Evolutionary conservation across 352 stramenopile genomes (phyloP).

Genomic region (Phytophthora fragariaefolia): DNA sequence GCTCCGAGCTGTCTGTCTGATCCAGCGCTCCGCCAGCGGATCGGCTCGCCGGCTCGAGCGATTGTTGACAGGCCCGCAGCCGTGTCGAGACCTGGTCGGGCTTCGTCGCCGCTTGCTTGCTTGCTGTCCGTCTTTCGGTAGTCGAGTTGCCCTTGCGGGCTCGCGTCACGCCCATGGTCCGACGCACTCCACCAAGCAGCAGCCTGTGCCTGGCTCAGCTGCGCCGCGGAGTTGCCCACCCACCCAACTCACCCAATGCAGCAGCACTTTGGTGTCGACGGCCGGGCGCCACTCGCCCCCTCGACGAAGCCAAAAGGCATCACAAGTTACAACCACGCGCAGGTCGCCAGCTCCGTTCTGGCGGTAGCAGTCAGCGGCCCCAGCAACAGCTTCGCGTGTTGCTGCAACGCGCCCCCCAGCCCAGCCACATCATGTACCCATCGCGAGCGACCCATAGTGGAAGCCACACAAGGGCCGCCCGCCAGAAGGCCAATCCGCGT

Average conservation of each 20-base stretch:
- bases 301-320: too few species aligned
- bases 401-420: too few species aligned
- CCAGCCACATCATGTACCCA: not conserved
- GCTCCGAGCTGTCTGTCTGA: not conserved
- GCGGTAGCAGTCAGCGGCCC: too few species aligned
- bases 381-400: too few species aligned
- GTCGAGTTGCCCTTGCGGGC: not conserved
- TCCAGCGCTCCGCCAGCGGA: not conserved
- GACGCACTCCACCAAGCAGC: not conserved
- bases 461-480: not conserved
- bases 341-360: conserved; percentile 8
- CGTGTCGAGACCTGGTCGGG: not conserved
- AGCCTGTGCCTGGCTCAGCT: not conserved
- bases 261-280: not conserved
- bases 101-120: not conserved
- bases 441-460: not conserved
- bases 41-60: not conserved
- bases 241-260: too few species aligned
- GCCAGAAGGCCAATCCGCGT: not conserved
- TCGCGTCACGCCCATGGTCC: not conserved
- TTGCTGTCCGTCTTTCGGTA: not conserved
- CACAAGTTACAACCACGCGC: not conserved
- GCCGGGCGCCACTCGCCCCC: not conserved
- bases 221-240: too few species aligned
- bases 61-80: not conserved